These are phyloP conservation scores for Epichloe sylvatica DNA, from an alignment of 2,329 filamentous ascomycete species.

Conservation along the genomic window DNA sequence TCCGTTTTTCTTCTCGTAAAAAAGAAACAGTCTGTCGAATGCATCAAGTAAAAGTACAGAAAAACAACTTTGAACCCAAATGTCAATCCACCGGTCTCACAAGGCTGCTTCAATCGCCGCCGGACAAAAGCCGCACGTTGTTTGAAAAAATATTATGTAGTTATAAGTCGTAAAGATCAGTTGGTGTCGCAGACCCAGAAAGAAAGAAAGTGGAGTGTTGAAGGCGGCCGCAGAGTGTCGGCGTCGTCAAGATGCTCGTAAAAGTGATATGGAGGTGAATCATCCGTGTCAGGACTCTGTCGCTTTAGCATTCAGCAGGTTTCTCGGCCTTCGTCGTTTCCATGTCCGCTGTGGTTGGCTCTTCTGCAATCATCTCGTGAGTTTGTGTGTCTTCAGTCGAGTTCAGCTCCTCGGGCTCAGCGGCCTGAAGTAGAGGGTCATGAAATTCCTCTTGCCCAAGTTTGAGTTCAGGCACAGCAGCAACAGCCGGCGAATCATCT, in stretches of 20 bases:
- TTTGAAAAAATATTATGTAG: neutral
- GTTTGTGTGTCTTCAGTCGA: neutral
- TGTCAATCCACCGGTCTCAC: neutral
- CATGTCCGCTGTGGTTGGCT: neutral
- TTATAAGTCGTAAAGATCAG: neutral
- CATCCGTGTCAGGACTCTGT: neutral
- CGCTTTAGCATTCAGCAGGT: neutral
- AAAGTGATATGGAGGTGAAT: neutral
- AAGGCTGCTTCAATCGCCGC: neutral
- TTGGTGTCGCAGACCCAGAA: neutral
- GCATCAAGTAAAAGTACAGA: neutral
- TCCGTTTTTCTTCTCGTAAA: neutral
- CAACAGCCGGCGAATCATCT: neutral
- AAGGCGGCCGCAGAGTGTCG: neutral
- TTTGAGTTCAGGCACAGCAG: neutral
- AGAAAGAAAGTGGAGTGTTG: neutral
- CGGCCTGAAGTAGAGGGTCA: constrained; percentile 1
- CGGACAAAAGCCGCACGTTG: neutral
- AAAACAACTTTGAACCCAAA: neutral
- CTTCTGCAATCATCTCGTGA: neutral
- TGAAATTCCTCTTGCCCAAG: constrained; percentile 1
- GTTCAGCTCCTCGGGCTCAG: neutral
- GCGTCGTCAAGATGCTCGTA: neutral
- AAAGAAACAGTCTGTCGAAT: neutral
- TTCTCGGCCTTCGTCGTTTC: neutral